phyloP scores from a whole-genome alignment of 192 early-diverging fungal genomes.

The Phlyctochytrium arcticum region DNA sequence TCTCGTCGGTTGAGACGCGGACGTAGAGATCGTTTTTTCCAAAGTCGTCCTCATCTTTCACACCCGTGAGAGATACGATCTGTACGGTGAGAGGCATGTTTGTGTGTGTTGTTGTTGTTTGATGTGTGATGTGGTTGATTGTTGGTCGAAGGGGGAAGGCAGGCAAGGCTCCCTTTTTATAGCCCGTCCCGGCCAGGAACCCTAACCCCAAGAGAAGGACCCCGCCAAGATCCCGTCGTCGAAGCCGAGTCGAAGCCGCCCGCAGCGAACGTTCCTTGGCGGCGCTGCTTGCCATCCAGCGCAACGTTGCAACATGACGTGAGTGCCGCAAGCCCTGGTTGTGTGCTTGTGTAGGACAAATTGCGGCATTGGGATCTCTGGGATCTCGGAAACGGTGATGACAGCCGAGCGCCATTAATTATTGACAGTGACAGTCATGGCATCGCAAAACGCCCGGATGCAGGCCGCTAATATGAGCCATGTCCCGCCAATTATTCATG shows the following conservation, averaged over 20 bases:
- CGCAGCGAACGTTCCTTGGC: too few species aligned
- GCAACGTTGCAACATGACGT: too few species aligned
- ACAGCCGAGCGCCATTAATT: too few species aligned
- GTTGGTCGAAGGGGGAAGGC: neutral
- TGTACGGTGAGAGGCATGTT: constrained; percentile 15
- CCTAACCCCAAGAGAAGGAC: neutral
- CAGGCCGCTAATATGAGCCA: neutral
- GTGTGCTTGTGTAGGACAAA: too few species aligned
- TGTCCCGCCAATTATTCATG: neutral
- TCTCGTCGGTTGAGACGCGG: constrained; percentile 1
- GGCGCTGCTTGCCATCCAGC: too few species aligned
- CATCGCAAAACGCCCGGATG: neutral
- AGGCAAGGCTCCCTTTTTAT: neutral
- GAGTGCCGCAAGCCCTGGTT: too few species aligned
- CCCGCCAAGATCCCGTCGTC: too few species aligned
- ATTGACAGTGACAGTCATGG: too few species aligned
- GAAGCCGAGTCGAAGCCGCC: too few species aligned
- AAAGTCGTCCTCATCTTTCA: constrained; percentile 21
- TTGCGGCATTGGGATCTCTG: too few species aligned
- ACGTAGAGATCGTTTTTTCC: constrained; percentile 19
- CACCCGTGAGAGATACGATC: constrained; percentile 10
- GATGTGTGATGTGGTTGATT: neutral
- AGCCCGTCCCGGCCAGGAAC: neutral
- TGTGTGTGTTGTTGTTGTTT: neutral
- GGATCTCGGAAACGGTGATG: too few species aligned